Evolutionary conservation across 306 rosid genomes (phyloP).

Genomic region (Heteromeles arbutifolia): DNA sequence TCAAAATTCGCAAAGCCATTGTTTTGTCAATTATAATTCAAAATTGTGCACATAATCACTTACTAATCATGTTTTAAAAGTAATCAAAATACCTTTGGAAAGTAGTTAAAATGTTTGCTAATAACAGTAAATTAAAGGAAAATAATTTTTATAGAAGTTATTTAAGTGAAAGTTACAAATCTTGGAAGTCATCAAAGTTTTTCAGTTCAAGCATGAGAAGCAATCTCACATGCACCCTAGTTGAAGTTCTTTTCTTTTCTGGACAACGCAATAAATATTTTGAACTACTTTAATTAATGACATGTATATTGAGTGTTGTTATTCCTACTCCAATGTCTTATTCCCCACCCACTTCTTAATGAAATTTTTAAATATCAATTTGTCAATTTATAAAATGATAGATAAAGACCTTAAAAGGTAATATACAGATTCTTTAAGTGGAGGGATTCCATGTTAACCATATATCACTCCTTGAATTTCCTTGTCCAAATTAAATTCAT

Average conservation of each 20-base stretch:
- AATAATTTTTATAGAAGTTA: not conserved
- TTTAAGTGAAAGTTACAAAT: too few species aligned
- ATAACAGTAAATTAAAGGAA: not conserved
- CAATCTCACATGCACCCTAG: not conserved
- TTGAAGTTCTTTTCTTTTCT: not conserved
- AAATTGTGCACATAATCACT: not conserved
- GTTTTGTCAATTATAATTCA: conserved; percentile 3
- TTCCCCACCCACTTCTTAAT: too few species aligned
- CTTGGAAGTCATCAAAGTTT: not conserved
- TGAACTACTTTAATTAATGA: too few species aligned
- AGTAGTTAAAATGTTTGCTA: not conserved
- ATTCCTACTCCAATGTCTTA: too few species aligned
- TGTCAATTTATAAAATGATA: too few species aligned
- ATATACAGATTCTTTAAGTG: too few species aligned
- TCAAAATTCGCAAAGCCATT: conserved; percentile 7
- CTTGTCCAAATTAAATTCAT: too few species aligned
- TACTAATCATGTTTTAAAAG: not conserved
- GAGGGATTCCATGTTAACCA: too few species aligned
- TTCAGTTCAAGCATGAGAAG: not conserved
- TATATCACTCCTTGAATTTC: too few species aligned
- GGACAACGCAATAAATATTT: not conserved
- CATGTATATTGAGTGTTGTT: too few species aligned
- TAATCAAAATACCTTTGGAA: not conserved
- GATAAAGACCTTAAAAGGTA: too few species aligned
- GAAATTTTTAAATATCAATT: too few species aligned